Conservation (phyloP, 2,329 filamentous ascomycete genomes). For the Fusarium pseudoanthophilum region DNA sequence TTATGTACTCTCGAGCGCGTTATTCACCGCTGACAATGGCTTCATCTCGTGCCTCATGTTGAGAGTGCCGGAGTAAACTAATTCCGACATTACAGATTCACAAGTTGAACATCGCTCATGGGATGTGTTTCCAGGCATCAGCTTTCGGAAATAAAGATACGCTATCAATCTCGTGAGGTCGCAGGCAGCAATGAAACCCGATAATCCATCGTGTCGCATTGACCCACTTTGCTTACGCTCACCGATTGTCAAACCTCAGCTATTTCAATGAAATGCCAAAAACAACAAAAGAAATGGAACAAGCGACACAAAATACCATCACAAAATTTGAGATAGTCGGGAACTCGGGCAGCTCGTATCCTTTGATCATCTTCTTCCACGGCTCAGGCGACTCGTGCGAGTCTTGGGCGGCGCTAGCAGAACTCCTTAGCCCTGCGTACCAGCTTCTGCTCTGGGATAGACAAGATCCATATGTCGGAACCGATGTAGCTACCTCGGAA, state of each 20-base stretch:
- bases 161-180: not conserved
- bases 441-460: slow-evolving; percentile 32
- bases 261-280: not conserved
- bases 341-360: not conserved
- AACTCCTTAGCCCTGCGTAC: slow-evolving; percentile 4
- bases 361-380: slow-evolving; percentile 37
- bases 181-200: not conserved
- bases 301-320: not conserved
- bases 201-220: not conserved
- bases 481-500: not conserved
- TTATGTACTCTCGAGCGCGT: fast-evolving
- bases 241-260: not conserved
- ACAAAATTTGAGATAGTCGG: not conserved
- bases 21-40: fast-evolving
- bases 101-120: fast-evolving
- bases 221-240: slow-evolving; percentile 9
- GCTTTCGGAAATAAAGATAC: not conserved
- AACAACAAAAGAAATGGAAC: slow-evolving; percentile 1
- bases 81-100: not conserved
- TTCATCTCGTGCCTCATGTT: not conserved
- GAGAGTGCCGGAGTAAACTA: fast-evolving
- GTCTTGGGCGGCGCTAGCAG: slow-evolving; percentile 25
- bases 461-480: not conserved
- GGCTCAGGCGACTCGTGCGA: slow-evolving; percentile 36
- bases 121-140: not conserved